These are phyloP conservation scores for Lentinula edodes DNA, from an alignment of 768 basidiomycete species.

Conservation along the genomic window DNA sequence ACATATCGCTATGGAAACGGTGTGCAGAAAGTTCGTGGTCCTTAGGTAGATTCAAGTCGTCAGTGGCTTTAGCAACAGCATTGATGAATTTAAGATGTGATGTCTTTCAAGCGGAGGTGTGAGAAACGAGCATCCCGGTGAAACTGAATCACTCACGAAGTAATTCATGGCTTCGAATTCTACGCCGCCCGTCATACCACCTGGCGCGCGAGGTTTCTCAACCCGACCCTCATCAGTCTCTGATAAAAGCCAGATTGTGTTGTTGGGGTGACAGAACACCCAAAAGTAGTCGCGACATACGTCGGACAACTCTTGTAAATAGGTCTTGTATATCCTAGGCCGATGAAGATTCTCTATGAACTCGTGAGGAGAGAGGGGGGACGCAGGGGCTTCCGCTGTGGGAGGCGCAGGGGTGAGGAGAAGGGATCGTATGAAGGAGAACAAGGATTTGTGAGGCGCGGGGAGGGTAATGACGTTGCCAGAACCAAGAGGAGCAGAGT, in stretches of 20 bases:
- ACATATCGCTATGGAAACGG: slow-evolving; percentile 81
- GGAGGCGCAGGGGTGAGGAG: slow-evolving; percentile 70
- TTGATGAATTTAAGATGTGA: slow-evolving; percentile 87
- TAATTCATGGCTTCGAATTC: slow-evolving; percentile 97
- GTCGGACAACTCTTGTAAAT: slow-evolving; percentile 80
- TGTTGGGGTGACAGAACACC: slow-evolving; percentile 96
- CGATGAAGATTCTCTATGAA: slow-evolving; percentile 72
- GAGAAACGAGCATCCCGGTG: neutral
- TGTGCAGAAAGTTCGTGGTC: slow-evolving; percentile 75
- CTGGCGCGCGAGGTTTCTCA: slow-evolving; percentile 89
- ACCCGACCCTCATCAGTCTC: slow-evolving; percentile 83
- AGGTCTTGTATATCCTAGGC: slow-evolving; percentile 74
- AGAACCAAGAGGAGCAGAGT: slow-evolving; percentile 29
- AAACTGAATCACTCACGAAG: slow-evolving; percentile 54
- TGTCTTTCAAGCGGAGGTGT: slow-evolving; percentile 44
- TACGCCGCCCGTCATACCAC: slow-evolving; percentile 98
- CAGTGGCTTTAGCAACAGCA: slow-evolving; percentile 60
- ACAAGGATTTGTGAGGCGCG: slow-evolving; percentile 64
- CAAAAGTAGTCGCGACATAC: slow-evolving; percentile 92
- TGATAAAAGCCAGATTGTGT: slow-evolving; percentile 80
- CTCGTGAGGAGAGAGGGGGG: slow-evolving; percentile 66
- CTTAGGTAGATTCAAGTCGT: slow-evolving; percentile 57
- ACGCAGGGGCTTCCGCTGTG: slow-evolving; percentile 54
- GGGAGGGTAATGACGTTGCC: slow-evolving; percentile 62
- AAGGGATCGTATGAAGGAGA: slow-evolving; percentile 68